Evolutionary conservation across 805 yeast species (phyloP), one percentile per base, ranked within the genome.

Genomic region (Hanseniaspora mollemarum): DNA sequence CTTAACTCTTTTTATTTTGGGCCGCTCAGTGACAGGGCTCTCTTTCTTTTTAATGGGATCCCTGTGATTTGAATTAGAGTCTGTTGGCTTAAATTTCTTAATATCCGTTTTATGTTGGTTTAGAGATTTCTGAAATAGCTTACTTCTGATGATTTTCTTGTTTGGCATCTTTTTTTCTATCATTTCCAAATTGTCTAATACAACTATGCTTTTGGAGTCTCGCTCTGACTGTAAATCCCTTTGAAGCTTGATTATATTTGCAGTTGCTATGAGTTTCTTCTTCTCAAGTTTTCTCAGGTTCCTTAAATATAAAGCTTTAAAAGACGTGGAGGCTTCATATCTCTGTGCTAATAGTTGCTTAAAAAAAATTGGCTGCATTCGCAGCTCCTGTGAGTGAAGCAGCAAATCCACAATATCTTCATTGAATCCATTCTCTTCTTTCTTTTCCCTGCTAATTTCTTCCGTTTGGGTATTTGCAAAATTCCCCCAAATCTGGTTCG

Each of bases 31-130:
- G 61, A 57, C 32, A 59, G 55, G 55, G 71, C 59, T 48, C 67
- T 53, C 33, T 64, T 32, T 32, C 36, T 18, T 15, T 32, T 63
- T 48, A 61, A 66, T 3, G 69, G 62, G 18, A 67, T n/a, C n/a
- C n/a, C n/a, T n/a, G n/a, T n/a, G n/a, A n/a, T 68, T 41, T 60
- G 54, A 35, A 63, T 64, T 40, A 66, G 66, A 51, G 67, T 70
- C 46, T 13, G 38, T 24, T n/a, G 50, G 21, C 9, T 28, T n/a
- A n/a, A 46, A 46, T 22, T 46, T 46, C 29, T 46, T 46, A 25
- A 33, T 46, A 2, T 28, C 50, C 2, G 29, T 31, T 39, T 56
- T 55, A 1, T 56, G 43, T 8, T 59, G 59, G 28, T 69, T 72
- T 29, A 63, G 56, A 25, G 60, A 59, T 46, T 66, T 65, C 51